A percentile compares a stretch with the other conserved stretches of the same genome.
Evolutionary conservation across 2,329 filamentous ascomycete species (phyloP).

Genomic region (Gremmenia infestans): DNA sequence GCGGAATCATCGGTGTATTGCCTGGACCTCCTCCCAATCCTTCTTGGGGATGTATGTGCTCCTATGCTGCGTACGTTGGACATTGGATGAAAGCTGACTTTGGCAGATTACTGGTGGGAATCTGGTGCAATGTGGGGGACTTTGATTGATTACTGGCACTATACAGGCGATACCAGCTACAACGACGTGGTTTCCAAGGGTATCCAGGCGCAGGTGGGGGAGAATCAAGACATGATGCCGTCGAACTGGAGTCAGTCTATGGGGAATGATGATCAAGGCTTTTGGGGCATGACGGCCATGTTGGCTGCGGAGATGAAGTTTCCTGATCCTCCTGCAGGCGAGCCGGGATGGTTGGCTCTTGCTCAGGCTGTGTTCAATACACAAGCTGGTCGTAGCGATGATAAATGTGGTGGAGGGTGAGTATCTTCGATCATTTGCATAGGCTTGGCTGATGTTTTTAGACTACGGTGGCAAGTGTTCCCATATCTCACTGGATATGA

Average conservation of each 20-base stretch:
- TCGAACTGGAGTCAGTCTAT: slow-evolving; percentile 36
- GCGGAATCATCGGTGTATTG: slow-evolving; percentile 45
- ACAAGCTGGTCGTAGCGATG: slow-evolving; percentile 67
- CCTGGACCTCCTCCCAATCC: slow-evolving; percentile 38
- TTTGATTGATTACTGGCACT: slow-evolving; percentile 58
- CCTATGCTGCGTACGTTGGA: background rate
- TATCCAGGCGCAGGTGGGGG: slow-evolving; percentile 54
- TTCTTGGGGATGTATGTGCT: slow-evolving; percentile 27
- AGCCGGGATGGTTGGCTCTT: slow-evolving; percentile 73
- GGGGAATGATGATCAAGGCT: slow-evolving; percentile 44
- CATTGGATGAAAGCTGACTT: slow-evolving; percentile 1
- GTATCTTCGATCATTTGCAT: slow-evolving; percentile 2
- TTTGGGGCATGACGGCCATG: slow-evolving; percentile 82
- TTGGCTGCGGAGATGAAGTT: slow-evolving; percentile 73
- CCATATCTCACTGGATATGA: slow-evolving; percentile 54
- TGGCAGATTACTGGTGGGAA: slow-evolving; percentile 53
- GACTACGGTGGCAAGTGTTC: slow-evolving; percentile 79
- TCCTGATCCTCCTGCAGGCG: slow-evolving; percentile 56
- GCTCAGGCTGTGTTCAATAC: slow-evolving; percentile 77
- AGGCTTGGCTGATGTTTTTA: slow-evolving; percentile 15
- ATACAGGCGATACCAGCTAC: slow-evolving; percentile 53
- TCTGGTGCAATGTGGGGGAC: slow-evolving; percentile 57
- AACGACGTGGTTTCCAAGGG: slow-evolving; percentile 50
- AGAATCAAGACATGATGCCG: slow-evolving; percentile 54
- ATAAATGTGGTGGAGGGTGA: slow-evolving; percentile 60